Base-by-base conservation (phyloP, 163 green algal species). In the Scenedesmus sp. region DNA sequence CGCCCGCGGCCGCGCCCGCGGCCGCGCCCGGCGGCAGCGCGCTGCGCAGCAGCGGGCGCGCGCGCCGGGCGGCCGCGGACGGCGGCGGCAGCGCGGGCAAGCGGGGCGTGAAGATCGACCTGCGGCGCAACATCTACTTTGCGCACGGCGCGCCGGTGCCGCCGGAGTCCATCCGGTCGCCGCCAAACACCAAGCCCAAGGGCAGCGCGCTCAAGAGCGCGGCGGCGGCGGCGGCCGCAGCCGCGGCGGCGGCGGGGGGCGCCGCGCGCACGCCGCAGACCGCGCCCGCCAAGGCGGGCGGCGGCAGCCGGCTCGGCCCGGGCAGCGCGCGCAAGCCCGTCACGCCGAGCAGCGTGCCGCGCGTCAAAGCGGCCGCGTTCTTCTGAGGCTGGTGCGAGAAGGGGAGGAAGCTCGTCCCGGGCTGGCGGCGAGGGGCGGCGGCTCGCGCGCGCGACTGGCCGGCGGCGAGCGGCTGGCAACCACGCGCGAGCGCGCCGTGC, bases 51-150 rank as follows among this genome's bases (percentile, higher is more conserved):
- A 26, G 50, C 45, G 45, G 45, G 11, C 13, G 45, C 45, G 45
- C 13, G 13, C 13, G 45, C 45, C 13, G 45, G 13, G 45, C 45
- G 11, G 45, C 45, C 45, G n/a, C n/a, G n/a, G n/a, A n/a, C n/a
- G n/a, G n/a, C n/a, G 50, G 18, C 50, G 50, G 18, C 50, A 26
- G 18, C 50, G 50, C 50, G 50, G 18, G 10, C 50, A 26, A 13
- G 50, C 39, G 39, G 39, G 65, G 78, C 7, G 81, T 89, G 48
- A 39, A 63, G 17, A 86, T 87, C 63, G 73, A 78, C 73, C 63
- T 87, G 22, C 60, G 65, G 18, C 60, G 77, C 14, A 88, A 88
- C 78, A 71, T 90, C 5, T 89, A 88, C 73, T 88, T 88, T 74
- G 82, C 63, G 24, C 79, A 86, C 60, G 85, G 84, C 18, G 84